A percentile compares a stretch with the other conserved stretches of the same genome.
These are phyloP conservation scores for Poa annua DNA, from an alignment of 176 grass and related monocot species.

Conservation along the genomic window DNA sequence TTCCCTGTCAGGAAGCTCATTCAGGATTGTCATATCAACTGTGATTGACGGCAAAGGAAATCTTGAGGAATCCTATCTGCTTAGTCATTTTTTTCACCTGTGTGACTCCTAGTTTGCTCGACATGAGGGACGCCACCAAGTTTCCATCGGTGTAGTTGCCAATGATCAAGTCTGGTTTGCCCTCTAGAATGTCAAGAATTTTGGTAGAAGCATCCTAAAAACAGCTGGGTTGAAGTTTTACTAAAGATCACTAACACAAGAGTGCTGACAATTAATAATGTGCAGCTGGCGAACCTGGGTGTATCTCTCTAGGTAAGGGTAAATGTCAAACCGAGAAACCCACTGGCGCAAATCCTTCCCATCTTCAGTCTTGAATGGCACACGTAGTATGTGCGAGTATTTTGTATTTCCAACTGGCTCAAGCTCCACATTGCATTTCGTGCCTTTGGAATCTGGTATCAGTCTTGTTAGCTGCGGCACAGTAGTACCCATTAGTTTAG, in stretches of 20 bases:
- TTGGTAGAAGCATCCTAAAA: slow-evolving; percentile 78
- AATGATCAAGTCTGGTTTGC: slow-evolving; percentile 93
- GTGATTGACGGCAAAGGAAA: background rate
- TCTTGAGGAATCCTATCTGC: background rate
- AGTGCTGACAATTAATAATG: background rate
- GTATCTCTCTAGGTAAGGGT: slow-evolving; percentile 98
- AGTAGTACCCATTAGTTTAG: slow-evolving; percentile 1
- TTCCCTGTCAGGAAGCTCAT: slow-evolving; percentile 54
- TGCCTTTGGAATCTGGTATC: slow-evolving; percentile 92
- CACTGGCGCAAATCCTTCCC: slow-evolving; percentile 66
- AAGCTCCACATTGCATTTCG: slow-evolving; percentile 93
- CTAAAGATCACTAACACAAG: background rate
- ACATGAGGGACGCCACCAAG: slow-evolving; percentile 86
- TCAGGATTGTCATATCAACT: slow-evolving; percentile 12
- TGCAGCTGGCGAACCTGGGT: slow-evolving; percentile 61
- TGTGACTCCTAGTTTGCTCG: slow-evolving; percentile 84
- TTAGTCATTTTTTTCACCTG: slow-evolving; percentile 51
- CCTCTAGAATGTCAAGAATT: slow-evolving; percentile 81
- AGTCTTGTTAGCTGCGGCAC: slow-evolving; percentile 77
- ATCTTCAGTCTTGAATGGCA: slow-evolving; percentile 79
- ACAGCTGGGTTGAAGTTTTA: background rate
- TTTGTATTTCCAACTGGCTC: slow-evolving; percentile 77
- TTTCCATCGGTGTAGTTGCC: slow-evolving; percentile 97
- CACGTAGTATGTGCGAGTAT: slow-evolving; percentile 79
- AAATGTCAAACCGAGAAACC: slow-evolving; percentile 93